Base-by-base conservation (phyloP, 78 protist species). In the Dictyostelium intermedium region DNA sequence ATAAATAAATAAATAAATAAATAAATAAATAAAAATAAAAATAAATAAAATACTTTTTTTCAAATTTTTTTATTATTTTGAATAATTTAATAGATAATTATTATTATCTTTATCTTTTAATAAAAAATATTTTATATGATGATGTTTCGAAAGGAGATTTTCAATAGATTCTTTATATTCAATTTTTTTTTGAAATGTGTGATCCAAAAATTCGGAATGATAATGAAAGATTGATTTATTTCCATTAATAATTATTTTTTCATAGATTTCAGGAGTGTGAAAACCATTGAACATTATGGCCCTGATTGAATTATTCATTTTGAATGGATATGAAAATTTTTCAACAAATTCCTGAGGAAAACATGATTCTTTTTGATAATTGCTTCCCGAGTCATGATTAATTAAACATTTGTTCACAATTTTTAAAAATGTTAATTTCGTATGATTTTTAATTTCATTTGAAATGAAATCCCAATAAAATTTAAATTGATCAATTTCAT, bases 61-160 rank as follows among this genome's bases (percentile, higher is more conserved):
- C 23, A 14, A 14, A 56, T 56, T 56, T 23, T 25, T n/a, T 25
- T 16, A n/a, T 63, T 50, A 50, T 50, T 50, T 50, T 63, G 32
- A 63, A 63, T 63, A 63, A 25, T 63, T 63, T 63, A 63, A 63
- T 25, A 63, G 13, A 63, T 63, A 63, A 63, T 63, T 63, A 63
- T 63, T 63, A 63, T 63, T 60, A 60, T 60, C 69, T 60, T 60
- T 63, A 63, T 63, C 73, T 63, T 63, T 63, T 63, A 63, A 63
- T 63, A 25, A 63, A 27, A 63, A 63, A 25, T 63, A 63, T 63
- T 63, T 63, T 5, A 63, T 63, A 63, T 63, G 73, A 8, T 63
- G 27, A 63, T 63, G 20, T 25, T 63, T 63, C 6, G 73, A 63
- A n/a, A 63, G 25, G 4, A 63, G 32, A 10, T 25, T 25, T 63